phyloP scores from a whole-genome alignment of 495 filamentous ascomycete species.

The Talaromyces proteolyticus region DNA sequence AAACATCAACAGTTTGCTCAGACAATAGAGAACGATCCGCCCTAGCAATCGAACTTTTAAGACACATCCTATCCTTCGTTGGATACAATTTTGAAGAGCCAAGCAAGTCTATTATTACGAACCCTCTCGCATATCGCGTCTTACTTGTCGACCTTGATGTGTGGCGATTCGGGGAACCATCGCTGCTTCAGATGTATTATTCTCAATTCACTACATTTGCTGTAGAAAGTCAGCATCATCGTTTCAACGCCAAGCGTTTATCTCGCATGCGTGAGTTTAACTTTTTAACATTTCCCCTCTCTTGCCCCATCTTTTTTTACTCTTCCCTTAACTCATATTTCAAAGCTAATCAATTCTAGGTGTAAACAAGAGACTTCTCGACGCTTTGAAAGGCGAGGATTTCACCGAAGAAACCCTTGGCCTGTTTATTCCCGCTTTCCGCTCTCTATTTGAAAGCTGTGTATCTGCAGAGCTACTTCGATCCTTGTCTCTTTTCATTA shows the following conservation, averaged over 20 bases:
- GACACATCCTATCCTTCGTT: constrained; percentile 74
- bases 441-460: constrained; percentile 69
- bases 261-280: constrained; percentile 89
- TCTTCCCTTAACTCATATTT: neutral
- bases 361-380: constrained; percentile 81
- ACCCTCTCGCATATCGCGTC: constrained; percentile 87
- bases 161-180: constrained; percentile 71
- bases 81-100: constrained; percentile 75
- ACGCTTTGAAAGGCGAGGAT: constrained; percentile 81
- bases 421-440: constrained; percentile 72
- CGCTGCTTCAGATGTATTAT: constrained; percentile 83
- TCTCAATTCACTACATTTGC: constrained; percentile 83
- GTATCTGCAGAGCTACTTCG: constrained; percentile 76
- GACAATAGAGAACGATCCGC: constrained; percentile 46
- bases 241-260: constrained; percentile 83
- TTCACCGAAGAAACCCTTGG: constrained; percentile 62
- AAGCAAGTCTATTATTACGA: constrained; percentile 85
- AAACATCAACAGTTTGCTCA: constrained; percentile 25
- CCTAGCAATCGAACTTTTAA: constrained; percentile 67
- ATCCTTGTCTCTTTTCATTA: constrained; percentile 87
- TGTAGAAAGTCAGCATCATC: constrained; percentile 77
- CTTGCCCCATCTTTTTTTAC: neutral
- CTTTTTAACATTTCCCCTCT: too few relatives aligned
- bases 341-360: constrained; percentile 50
- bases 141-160: constrained; percentile 87